These are phyloP conservation scores for Thelonectria rubi DNA, from an alignment of 2,329 filamentous ascomycete genomes.

Conservation along the genomic window DNA sequence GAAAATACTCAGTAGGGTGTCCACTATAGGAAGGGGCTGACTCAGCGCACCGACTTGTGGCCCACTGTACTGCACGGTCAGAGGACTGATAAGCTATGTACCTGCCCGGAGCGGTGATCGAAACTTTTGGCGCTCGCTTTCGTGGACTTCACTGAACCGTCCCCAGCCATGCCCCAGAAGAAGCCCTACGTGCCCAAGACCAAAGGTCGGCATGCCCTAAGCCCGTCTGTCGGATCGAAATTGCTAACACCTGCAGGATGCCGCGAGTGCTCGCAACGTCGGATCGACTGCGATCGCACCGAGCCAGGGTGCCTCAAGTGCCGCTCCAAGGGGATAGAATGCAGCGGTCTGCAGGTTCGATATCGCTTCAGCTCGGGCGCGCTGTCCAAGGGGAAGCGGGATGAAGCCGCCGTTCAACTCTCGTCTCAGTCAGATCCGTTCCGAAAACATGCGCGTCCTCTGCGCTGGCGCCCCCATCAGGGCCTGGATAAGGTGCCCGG, in stretches of 20 bases:
- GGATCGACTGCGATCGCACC: conserved; percentile 30
- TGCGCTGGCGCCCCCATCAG: background rate
- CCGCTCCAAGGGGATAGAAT: conserved; percentile 21
- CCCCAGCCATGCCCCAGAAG: background rate
- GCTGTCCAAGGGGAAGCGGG: background rate
- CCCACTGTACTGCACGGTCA: too few species aligned
- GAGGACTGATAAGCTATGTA: too few species aligned
- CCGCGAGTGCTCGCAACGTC: conserved; percentile 29
- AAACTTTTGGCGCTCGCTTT: too few species aligned
- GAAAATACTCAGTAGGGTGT: too few species aligned
- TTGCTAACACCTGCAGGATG: conserved; percentile 19
- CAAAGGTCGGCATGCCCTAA: background rate
- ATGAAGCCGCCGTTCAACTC: background rate
- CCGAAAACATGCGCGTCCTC: background rate
- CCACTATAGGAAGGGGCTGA: too few species aligned
- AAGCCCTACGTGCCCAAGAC: background rate
- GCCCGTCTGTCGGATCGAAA: background rate
- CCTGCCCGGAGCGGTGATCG: too few species aligned
- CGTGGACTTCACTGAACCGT: background rate
- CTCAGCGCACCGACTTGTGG: too few species aligned
- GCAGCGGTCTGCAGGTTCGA: conserved; percentile 25
- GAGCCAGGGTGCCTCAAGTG: conserved; percentile 30
- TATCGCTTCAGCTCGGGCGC: conserved; percentile 9
- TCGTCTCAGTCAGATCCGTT: background rate
- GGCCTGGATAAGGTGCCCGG: background rate